These are phyloP conservation scores for Solanum bukasovii DNA, from an alignment of 257 asterid genomes.

Conservation along the genomic window DNA sequence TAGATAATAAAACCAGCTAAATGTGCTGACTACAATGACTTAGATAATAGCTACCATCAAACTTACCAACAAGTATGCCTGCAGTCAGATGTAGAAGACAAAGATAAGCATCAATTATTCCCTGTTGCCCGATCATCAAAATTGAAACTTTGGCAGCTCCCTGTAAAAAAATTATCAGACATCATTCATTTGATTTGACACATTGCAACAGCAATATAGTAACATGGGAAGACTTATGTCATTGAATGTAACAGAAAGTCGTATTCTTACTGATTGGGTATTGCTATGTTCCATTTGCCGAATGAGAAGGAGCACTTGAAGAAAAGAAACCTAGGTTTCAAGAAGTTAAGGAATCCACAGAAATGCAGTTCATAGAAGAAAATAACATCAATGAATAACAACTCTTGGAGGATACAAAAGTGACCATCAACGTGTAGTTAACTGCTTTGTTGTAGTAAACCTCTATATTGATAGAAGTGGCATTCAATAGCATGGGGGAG, in stretches of 20 bases:
- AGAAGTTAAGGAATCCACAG: constrained; percentile 45
- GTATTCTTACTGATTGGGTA: constrained; percentile 75
- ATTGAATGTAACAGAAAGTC: not conserved
- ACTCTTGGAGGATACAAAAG: constrained; percentile 85
- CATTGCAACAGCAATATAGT: not conserved
- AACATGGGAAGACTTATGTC: not conserved
- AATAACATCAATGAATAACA: not conserved
- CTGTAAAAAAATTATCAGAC: constrained; percentile 20
- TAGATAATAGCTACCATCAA: not conserved
- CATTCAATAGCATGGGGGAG: constrained; percentile 87
- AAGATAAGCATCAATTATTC: constrained; percentile 94
- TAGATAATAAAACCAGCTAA: not conserved
- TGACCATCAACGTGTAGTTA: constrained; percentile 94
- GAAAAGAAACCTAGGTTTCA: constrained; percentile 63
- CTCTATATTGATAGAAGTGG: constrained; percentile 80
- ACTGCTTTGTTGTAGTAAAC: constrained; percentile 92
- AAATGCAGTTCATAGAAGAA: not conserved
- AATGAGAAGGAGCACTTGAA: constrained; percentile 80
- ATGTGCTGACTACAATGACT: not conserved
- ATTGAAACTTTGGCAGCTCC: constrained; percentile 99
- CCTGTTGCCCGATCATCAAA: constrained; percentile 93
- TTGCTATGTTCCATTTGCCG: constrained; percentile 97
- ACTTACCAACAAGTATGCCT: constrained; percentile 91
- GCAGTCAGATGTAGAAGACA: constrained; percentile 99
- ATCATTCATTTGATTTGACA: not conserved